Conservation (phyloP, 352 stramenopile genomes). For the Globisporangium yorkense region DNA sequence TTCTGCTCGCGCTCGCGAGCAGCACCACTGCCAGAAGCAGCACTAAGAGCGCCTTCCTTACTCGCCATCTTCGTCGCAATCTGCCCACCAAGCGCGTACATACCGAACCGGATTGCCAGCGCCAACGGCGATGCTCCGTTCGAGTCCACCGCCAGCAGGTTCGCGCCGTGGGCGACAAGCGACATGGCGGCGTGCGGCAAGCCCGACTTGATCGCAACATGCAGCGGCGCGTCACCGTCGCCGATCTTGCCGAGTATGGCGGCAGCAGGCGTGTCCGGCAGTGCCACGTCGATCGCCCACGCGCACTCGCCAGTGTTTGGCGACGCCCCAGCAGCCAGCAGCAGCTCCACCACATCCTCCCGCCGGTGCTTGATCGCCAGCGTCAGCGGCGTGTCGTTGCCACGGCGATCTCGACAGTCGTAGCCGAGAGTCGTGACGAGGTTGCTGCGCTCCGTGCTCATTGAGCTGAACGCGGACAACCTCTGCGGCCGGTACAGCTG, state of each 20-base stretch:
- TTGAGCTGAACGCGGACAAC: constrained; percentile 14
- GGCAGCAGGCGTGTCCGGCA: background rate
- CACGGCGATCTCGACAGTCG: constrained; percentile 26
- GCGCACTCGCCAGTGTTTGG: constrained; percentile 18
- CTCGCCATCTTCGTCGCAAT: constrained; percentile 9
- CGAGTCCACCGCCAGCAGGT: constrained; percentile 34
- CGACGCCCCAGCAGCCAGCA: constrained; percentile 36
- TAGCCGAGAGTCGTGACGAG: constrained; percentile 21
- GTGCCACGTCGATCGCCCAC: constrained; percentile 12
- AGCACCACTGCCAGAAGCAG: background rate
- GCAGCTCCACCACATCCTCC: constrained; percentile 41
- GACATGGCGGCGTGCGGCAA: constrained; percentile 31
- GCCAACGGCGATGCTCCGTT: constrained; percentile 31
- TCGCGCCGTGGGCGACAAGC: constrained; percentile 40
- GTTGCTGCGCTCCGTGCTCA: constrained; percentile 12
- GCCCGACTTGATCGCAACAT: constrained; percentile 54
- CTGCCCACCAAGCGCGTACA: constrained; percentile 42
- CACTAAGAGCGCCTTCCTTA: background rate
- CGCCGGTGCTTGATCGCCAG: constrained; percentile 46
- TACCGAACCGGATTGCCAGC: constrained; percentile 49
- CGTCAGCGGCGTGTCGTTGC: constrained; percentile 53
- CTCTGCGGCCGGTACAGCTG: constrained; percentile 31
- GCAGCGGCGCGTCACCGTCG: constrained; percentile 38
- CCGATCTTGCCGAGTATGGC: constrained; percentile 5
- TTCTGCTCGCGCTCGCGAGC: background rate